Conservation (phyloP, 768 basidiomycete species). For the Xerocomellus amylosporus region DNA sequence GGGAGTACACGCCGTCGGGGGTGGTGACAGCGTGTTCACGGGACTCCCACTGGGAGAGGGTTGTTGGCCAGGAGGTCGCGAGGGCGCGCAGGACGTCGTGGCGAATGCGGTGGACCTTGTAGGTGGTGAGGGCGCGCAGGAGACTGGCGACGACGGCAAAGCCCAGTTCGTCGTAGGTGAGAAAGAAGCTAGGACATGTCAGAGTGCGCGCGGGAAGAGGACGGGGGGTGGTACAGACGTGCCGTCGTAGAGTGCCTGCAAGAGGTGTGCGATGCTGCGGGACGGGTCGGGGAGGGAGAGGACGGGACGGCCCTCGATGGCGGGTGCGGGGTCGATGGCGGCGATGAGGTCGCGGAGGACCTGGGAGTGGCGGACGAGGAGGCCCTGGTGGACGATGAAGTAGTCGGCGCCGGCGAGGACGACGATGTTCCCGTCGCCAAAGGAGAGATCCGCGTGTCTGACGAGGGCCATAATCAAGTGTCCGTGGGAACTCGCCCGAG, state of each 20-base stretch:
- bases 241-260: conserved; percentile 69
- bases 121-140: conserved; percentile 62
- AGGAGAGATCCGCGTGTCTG: conserved; percentile 55
- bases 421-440: conserved; percentile 68
- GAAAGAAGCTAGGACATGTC: conserved; percentile 38
- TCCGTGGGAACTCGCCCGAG: conserved; percentile 18
- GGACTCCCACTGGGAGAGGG: conserved; percentile 62
- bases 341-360: conserved; percentile 44
- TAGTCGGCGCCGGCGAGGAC: conserved; percentile 55
- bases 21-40: conserved; percentile 59
- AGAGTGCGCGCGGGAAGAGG: conserved; percentile 10
- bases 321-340: conserved; percentile 20
- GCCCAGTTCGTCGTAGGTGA: conserved; percentile 47
- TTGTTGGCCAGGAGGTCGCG: conserved; percentile 55
- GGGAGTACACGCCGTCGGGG: conserved; percentile 50
- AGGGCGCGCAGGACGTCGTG: conserved; percentile 55
- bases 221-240: conserved; percentile 42
- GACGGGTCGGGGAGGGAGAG: conserved; percentile 54
- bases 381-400: conserved; percentile 67
- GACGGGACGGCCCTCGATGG: conserved; percentile 56
- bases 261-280: conserved; percentile 55
- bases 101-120: conserved; percentile 56
- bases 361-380: conserved; percentile 62
- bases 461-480: conserved; percentile 25
- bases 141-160: conserved; percentile 55